Evolutionary conservation across 2,329 filamentous ascomycete species (phyloP), one percentile per base, ranked within the genome.

Genomic region (Monosporascus sp.): DNA sequence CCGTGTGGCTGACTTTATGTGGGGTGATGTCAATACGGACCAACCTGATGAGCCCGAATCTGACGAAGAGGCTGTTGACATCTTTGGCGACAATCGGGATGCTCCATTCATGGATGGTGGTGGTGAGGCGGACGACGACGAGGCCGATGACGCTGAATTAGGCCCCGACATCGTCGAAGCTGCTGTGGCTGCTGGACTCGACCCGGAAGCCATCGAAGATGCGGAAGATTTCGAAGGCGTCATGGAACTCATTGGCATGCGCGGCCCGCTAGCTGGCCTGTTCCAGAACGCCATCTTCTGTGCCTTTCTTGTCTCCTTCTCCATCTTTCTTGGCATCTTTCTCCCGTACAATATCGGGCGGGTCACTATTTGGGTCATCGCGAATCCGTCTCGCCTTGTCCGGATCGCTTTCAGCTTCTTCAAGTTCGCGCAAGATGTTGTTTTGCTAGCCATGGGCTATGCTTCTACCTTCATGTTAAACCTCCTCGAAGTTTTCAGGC

Each of bases 271-370:
- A 3, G 87, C 88, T 16, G 91, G 91, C 3, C 80, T 99, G 6
- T 85, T 97, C 61, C 94, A 99, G 66, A 99, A 99, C 61, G 91
- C 90, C 52, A 85, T 97, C 17, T 99, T 99, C 71, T 96, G 93
- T 67, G 87, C 89, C 7, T 87, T 97, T 46, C 79, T 99, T 27
- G 91, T 99, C 16, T 88, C 90, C 1, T 83, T 93, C 50, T 96
- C 92, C 16, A 85, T 99, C 43, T 87, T 91, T 50, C 76, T 88
- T 54, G 93, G 91, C 50, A 84, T 97, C 45, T 96, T 94, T 74
- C 74, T 96, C 50, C 94, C 94, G 0, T 99, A 97, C 72, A 87
- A 97, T 52, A 86, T 91, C 66, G 94, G 94, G 16, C 92, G 96
- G 59, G 76, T 96, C 26, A 85, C 90, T 5, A 78, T 97, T 44